phyloP scores from a whole-genome alignment of 805 yeast genomes.

The Candida sonorensis region DNA sequence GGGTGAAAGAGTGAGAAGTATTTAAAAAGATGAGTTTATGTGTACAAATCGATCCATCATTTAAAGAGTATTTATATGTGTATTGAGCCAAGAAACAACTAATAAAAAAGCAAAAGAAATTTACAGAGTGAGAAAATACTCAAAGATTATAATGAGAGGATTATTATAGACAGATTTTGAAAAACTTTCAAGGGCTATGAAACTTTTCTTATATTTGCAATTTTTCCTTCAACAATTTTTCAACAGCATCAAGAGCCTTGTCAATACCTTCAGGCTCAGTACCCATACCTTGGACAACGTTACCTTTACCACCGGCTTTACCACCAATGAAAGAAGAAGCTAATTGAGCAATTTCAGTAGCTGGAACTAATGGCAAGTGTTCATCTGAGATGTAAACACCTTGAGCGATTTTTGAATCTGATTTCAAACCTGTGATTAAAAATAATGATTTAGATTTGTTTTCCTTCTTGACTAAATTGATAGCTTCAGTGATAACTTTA shows the following conservation, averaged over 20 bases:
- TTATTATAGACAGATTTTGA: neutral
- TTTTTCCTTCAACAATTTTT: slow-evolving; percentile 53
- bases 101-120: neutral
- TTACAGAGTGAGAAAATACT: no score
- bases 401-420: slow-evolving; percentile 78
- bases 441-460: slow-evolving; percentile 70
- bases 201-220: slow-evolving; percentile 30
- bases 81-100: neutral
- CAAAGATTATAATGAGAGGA: no score
- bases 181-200: no score
- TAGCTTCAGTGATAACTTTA: slow-evolving; percentile 90
- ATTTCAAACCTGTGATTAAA: slow-evolving; percentile 60
- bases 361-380: slow-evolving; percentile 60
- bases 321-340: slow-evolving; percentile 84
- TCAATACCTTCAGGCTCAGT: slow-evolving; percentile 63
- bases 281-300: slow-evolving; percentile 96
- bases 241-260: slow-evolving; percentile 68
- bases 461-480: slow-evolving; percentile 73
- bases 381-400: slow-evolving; percentile 82
- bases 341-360: slow-evolving; percentile 64
- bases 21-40: no score
- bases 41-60: no score
- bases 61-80: no score
- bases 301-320: slow-evolving; percentile 97
- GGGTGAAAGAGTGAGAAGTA: no score